Conservation (phyloP, 2,329 filamentous ascomycete genomes). For the Parastagonospora nodorum region DNA sequence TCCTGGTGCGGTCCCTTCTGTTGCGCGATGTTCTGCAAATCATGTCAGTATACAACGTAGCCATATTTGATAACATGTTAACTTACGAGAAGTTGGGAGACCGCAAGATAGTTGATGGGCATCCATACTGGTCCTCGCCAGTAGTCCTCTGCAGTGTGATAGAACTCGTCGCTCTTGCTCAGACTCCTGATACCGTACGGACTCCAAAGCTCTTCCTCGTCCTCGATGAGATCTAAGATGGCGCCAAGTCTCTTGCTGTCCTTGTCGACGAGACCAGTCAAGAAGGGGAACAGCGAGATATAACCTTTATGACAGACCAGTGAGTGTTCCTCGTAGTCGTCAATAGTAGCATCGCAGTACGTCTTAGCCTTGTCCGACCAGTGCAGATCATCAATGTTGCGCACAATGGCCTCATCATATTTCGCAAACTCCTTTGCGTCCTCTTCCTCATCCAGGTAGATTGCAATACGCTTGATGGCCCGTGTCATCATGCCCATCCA, state of each 20-base stretch:
- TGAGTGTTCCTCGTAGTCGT: constrained; percentile 88
- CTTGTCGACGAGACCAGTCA: constrained; percentile 77
- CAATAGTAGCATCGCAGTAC: constrained; percentile 94
- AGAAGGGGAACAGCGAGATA: constrained; percentile 88
- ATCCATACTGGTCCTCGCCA: constrained; percentile 97
- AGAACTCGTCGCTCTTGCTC: constrained; percentile 80
- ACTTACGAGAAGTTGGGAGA: constrained; percentile 72
- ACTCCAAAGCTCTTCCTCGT: constrained; percentile 89
- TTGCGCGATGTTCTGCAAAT: constrained; percentile 65
- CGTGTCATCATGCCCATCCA: constrained; percentile 98
- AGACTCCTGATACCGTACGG: constrained; percentile 86
- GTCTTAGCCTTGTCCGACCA: constrained; percentile 82
- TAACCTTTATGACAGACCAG: constrained; percentile 98
- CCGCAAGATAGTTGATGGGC: constrained; percentile 90
- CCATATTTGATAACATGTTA: too few relatives aligned
- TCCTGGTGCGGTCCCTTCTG: constrained; percentile 67
- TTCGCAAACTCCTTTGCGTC: constrained; percentile 75
- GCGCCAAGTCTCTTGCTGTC: constrained; percentile 76
- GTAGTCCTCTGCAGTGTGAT: constrained; percentile 93
- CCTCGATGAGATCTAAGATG: constrained; percentile 75
- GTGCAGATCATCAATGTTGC: constrained; percentile 90
- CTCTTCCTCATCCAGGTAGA: constrained; percentile 73
- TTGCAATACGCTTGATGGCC: constrained; percentile 79
- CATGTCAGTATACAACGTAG: constrained; percentile 8
- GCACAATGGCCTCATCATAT: constrained; percentile 76